phyloP scores from a whole-genome alignment of 2,329 filamentous ascomycete species.

The Apiospora sp. region DNA sequence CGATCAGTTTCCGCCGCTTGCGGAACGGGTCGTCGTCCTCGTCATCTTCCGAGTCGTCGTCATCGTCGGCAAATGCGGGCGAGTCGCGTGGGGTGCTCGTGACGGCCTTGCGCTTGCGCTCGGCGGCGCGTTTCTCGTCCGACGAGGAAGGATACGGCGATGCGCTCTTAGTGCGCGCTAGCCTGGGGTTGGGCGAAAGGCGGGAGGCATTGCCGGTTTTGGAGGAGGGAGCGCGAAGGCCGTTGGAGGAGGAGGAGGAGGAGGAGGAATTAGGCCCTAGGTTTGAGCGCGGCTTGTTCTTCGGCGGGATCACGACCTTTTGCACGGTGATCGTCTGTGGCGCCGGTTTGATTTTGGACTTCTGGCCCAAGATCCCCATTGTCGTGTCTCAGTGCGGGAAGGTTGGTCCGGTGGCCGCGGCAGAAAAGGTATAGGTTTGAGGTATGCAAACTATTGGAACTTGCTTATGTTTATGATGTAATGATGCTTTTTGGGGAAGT shows the following conservation, averaged over 20 bases:
- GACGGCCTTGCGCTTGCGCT: conserved; percentile 58
- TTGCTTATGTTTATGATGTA: conserved; percentile 16
- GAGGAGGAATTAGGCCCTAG: conserved; percentile 32
- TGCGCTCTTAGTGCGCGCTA: conserved; percentile 48
- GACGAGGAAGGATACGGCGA: conserved; percentile 46
- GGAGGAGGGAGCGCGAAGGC: conserved; percentile 34
- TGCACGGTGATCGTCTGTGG: conserved; percentile 60
- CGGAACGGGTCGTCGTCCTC: conserved; percentile 61
- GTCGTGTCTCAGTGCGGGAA: conserved; percentile 23
- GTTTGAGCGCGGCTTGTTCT: conserved; percentile 41
- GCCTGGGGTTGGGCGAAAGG: conserved; percentile 50
- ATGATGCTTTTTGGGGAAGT: conserved; percentile 1
- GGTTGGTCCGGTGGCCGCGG: conserved; percentile 17
- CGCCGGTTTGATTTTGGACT: conserved; percentile 60
- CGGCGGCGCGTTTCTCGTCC: conserved; percentile 39
- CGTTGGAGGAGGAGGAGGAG: conserved; percentile 28
- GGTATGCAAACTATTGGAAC: background rate
- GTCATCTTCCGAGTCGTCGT: conserved; percentile 57
- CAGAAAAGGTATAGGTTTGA: background rate
- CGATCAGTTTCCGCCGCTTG: conserved; percentile 55
- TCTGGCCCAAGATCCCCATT: conserved; percentile 53
- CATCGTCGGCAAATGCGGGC: conserved; percentile 57
- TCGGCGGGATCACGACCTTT: conserved; percentile 56
- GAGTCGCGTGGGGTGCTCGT: conserved; percentile 48
- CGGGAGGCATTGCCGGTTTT: conserved; percentile 40